Percentiles rank a stretch among this genome's conserved stretches.
Evolutionary conservation across 192 early-diverging fungal genomes (phyloP).

Genomic region (Podila verticillata): DNA sequence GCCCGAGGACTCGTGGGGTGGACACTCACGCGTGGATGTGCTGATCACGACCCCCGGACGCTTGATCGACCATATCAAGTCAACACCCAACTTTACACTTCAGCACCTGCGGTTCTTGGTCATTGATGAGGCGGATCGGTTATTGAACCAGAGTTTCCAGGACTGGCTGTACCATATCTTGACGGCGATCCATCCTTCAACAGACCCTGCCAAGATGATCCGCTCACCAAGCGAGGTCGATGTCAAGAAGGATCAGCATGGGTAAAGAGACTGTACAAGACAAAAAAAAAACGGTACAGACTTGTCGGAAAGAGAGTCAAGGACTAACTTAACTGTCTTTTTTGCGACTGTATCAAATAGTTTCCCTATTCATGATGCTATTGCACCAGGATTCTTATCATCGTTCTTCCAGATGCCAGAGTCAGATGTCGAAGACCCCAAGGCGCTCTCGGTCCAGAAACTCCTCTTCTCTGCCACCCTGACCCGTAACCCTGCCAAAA

Average conservation of each 20-base stretch:
- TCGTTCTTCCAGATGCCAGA: slow-evolving; percentile 56
- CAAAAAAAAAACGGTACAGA: too few relatives aligned
- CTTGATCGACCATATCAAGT: slow-evolving; percentile 89
- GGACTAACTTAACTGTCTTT: not conserved
- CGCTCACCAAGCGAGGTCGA: slow-evolving; percentile 6
- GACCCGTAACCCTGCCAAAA: slow-evolving; percentile 91
- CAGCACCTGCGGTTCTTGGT: slow-evolving; percentile 92
- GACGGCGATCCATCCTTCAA: slow-evolving; percentile 60
- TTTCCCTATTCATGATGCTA: slow-evolving; percentile 58
- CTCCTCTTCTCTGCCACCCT: slow-evolving; percentile 96
- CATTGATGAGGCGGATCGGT: slow-evolving; percentile 96
- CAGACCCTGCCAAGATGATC: slow-evolving; percentile 22
- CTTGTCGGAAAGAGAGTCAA: too few relatives aligned
- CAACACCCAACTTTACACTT: slow-evolving; percentile 87
- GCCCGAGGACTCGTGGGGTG: slow-evolving; percentile 56
- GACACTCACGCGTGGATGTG: slow-evolving; percentile 82
- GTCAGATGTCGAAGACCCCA: slow-evolving; percentile 61
- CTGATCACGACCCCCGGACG: slow-evolving; percentile 96
- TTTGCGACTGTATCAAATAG: slow-evolving; percentile 11
- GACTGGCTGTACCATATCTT: slow-evolving; percentile 89
- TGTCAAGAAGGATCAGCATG: slow-evolving; percentile 25
- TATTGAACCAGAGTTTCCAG: slow-evolving; percentile 91
- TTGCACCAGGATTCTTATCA: slow-evolving; percentile 55
- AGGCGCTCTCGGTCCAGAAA: slow-evolving; percentile 78
- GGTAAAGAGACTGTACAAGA: slow-evolving; percentile 4